Percentiles rank a stretch among this genome's conserved stretches.
phyloP scores from a whole-genome alignment of 2,329 filamentous ascomycete species.

The Gaeumannomyces tritici region DNA sequence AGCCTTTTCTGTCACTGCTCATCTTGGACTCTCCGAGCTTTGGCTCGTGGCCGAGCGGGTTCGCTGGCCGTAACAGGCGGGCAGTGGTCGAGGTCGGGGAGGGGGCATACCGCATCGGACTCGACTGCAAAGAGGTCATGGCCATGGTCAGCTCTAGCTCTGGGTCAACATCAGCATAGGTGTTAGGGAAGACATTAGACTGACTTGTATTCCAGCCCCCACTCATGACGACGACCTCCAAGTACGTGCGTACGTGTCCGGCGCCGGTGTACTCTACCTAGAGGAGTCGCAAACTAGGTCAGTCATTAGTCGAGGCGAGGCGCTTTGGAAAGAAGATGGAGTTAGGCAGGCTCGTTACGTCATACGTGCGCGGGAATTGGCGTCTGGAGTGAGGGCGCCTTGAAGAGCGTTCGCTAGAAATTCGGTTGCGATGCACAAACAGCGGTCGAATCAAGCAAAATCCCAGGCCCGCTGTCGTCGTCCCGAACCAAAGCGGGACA shows the following conservation, averaged over 20 bases:
- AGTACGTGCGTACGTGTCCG: neutral
- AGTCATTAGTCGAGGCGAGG: neutral
- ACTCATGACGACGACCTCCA: conserved; percentile 16
- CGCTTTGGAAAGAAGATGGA: no score
- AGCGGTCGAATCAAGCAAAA: neutral
- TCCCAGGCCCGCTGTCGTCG: neutral
- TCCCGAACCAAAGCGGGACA: neutral
- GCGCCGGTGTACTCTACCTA: neutral
- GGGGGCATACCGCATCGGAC: conserved; percentile 77
- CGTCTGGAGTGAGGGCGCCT: neutral
- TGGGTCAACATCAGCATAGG: neutral
- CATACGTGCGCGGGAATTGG: neutral
- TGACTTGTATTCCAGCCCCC: conserved; percentile 83
- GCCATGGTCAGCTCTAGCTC: neutral
- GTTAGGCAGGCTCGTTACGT: neutral
- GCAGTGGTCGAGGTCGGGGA: neutral
- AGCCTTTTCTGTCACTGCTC: neutral
- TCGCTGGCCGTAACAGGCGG: conserved; percentile 8
- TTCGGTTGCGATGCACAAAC: neutral
- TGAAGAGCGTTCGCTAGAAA: neutral
- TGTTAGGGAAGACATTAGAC: conserved; percentile 13
- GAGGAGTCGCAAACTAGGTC: neutral
- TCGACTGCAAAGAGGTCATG: conserved; percentile 55
- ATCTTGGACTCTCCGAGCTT: neutral
- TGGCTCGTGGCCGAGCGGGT: neutral